Base-by-base conservation (phyloP, 768 basidiomycete genomes). In the Trametes gibbosa region DNA sequence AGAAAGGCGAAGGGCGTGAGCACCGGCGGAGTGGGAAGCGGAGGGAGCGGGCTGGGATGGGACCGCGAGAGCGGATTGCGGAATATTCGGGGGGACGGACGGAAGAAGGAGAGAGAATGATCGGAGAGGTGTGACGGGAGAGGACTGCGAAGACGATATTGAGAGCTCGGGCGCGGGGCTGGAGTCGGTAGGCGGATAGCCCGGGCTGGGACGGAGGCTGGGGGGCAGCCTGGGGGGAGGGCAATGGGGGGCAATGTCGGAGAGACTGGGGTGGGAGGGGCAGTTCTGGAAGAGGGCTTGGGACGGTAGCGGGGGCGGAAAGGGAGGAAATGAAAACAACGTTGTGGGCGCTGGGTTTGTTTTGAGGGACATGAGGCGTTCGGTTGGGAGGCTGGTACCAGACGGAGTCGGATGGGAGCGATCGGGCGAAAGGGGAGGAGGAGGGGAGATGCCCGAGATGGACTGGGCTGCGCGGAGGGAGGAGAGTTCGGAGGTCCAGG, bases 251-350 rank as follows among this genome's bases (percentile, higher is more conserved):
- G 53, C n/a, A 63, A 59, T 32, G 54, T 53, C 49, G 58, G 52
- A 46, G 41, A 55, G 53, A 45, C 34, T 40, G 57, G 58, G 53
- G 32, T n/a, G n/a, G 24, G 39, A 27, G 45, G 34, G 35, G 55
- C 41, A 16, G 21, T 27, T 53, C 27, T 49, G 19, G 50, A 32
- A 56, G 53, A 50, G 35, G 41, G 41, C 5, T 23, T 23, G 34
- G 57, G 47, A 47, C 25, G 37, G 41, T 50, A 23, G 46, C 35
- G 59, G 53, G 47, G 43, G 37, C 51, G 53, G 53, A 53, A 53
- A 59, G 50, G 49, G 46, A 57, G 56, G 69, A 73, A 69, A 80
- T 81, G 74, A 80, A 80, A 78, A 73, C 69, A 77, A 78, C 78
- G 80, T 76, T 79, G 77, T 73, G 71, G 49, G 62, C 57, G 65